Evolutionary conservation across 257 asterid species (phyloP).

Genomic region (Apocynum venetum): DNA sequence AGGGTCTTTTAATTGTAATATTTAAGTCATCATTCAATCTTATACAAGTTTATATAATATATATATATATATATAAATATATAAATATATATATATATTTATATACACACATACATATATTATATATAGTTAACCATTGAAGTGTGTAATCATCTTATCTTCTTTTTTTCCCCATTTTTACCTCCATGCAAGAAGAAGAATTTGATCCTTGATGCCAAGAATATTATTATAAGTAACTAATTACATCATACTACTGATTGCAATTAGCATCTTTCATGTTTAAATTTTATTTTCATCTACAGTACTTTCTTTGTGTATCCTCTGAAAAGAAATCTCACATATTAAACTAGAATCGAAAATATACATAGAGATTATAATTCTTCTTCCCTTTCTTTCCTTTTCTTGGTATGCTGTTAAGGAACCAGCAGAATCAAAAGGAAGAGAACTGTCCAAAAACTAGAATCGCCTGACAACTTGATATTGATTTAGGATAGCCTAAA

Average conservation of each 20-base stretch:
- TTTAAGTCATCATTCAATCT: background rate
- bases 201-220: constrained; percentile 1
- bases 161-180: background rate
- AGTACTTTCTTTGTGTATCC: background rate
- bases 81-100: background rate
- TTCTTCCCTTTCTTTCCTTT: no score
- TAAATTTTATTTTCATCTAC: background rate
- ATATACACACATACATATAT: background rate
- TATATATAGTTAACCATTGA: constrained; percentile 1
- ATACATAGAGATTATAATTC: no score
- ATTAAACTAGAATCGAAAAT: no score
- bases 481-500: background rate
- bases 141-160: constrained; percentile 4
- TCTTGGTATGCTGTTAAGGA: background rate
- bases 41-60: background rate
- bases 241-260: background rate
- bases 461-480: constrained; percentile 4
- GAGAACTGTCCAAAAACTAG: constrained; percentile 17
- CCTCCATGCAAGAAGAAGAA: background rate
- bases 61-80: background rate
- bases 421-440: constrained; percentile 6
- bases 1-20: background rate
- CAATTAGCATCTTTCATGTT: background rate
- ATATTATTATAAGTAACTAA: background rate
- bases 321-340: background rate